phyloP scores from a whole-genome alignment of 306 rosid genomes.

The Cicer chorassanicum region DNA sequence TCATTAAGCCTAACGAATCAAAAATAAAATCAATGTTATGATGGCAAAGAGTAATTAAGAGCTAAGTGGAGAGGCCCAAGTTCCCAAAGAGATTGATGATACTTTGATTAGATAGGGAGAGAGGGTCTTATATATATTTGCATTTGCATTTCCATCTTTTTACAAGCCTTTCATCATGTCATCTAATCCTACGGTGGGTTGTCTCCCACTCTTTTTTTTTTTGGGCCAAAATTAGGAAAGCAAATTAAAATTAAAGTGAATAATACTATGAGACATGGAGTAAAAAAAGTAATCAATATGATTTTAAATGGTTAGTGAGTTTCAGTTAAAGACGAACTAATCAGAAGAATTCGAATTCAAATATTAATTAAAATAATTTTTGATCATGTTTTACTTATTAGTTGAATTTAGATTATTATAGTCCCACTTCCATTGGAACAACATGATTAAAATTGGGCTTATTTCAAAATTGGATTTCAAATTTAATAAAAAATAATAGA shows the following conservation, averaged over 20 bases:
- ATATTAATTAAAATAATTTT: no score
- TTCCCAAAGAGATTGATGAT: slow-evolving; percentile 90
- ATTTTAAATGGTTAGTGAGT: no score
- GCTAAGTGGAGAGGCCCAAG: slow-evolving; percentile 85
- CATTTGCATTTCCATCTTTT: slow-evolving; percentile 53
- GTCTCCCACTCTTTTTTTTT: slow-evolving; percentile 56
- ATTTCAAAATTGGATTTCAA: no score
- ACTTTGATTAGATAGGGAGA: slow-evolving; percentile 58
- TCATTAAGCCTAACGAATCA: slow-evolving; percentile 40
- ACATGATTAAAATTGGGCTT: no score
- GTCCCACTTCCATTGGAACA: rapidly evolving
- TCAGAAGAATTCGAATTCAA: no score
- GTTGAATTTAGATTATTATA: no score
- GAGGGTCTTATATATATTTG: slow-evolving; percentile 53
- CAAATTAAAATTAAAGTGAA: background rate
- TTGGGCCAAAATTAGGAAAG: slow-evolving; percentile 38
- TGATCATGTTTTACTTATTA: no score
- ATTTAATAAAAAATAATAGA: no score
- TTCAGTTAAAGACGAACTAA: no score
- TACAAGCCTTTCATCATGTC: slow-evolving; percentile 57
- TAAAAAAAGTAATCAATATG: no score
- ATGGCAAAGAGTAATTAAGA: slow-evolving; percentile 45
- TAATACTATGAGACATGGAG: background rate
- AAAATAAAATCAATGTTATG: slow-evolving; percentile 46
- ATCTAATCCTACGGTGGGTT: slow-evolving; percentile 60